Evolutionary conservation across 2,329 filamentous ascomycete genomes (phyloP).

Genomic region (Penicillium sp.): DNA sequence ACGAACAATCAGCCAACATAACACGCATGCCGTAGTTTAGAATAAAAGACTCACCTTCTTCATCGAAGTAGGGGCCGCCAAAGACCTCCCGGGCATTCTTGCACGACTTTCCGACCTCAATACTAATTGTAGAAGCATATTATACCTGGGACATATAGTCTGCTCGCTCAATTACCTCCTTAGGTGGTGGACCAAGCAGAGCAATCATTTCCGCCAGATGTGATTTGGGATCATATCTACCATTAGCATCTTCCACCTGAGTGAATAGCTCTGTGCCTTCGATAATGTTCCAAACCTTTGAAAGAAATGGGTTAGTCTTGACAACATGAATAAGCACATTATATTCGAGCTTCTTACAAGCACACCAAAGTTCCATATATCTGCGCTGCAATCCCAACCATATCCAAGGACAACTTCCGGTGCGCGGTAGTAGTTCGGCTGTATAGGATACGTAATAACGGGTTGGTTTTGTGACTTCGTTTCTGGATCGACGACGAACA

Average conservation of each 20-base stretch:
- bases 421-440: constrained; percentile 39
- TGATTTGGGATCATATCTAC: constrained; percentile 30
- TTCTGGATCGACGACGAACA: neutral
- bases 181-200: constrained; percentile 37
- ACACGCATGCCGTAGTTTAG: neutral
- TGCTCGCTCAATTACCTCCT: neutral
- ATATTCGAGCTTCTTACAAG: constrained; percentile 21
- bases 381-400: constrained; percentile 34
- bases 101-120: neutral
- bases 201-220: constrained; percentile 44
- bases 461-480: constrained; percentile 16
- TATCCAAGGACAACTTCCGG: constrained; percentile 37
- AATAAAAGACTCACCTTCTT: constrained; percentile 5
- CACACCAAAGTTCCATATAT: constrained; percentile 41
- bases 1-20: constrained; percentile 6
- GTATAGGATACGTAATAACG: constrained; percentile 40
- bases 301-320: neutral
- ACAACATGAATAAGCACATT: neutral
- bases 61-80: constrained; percentile 26
- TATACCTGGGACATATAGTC: neutral
- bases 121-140: neutral
- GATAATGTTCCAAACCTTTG: constrained; percentile 35
- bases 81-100: constrained; percentile 28
- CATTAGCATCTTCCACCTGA: constrained; percentile 28
- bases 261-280: constrained; percentile 33